Evolutionary conservation across 768 basidiomycete genomes (phyloP).

Genomic region (Russula sp.): DNA sequence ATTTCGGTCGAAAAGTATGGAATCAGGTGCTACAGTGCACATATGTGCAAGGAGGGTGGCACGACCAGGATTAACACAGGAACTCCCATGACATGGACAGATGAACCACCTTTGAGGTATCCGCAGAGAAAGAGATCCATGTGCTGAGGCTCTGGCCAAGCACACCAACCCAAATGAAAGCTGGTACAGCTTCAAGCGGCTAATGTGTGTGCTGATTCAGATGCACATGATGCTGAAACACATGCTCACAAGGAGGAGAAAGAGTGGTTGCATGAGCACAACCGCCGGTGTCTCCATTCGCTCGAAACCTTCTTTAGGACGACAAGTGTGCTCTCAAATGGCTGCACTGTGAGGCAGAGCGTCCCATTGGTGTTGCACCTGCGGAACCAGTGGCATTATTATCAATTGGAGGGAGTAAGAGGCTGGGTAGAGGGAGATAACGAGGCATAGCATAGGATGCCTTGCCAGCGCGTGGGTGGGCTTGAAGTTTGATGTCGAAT

Average conservation of each 20-base stretch:
- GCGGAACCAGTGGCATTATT: constrained; percentile 61
- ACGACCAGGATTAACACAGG: background rate
- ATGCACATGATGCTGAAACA: constrained; percentile 81
- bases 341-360: constrained; percentile 73
- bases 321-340: constrained; percentile 81
- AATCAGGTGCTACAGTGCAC: constrained; percentile 21
- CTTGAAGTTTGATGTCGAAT: constrained; percentile 21
- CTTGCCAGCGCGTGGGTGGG: constrained; percentile 16
- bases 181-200: constrained; percentile 89
- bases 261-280: constrained; percentile 86
- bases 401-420: constrained; percentile 73
- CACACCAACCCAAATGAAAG: constrained; percentile 65
- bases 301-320: constrained; percentile 65
- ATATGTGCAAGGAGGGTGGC: background rate
- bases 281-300: constrained; percentile 63
- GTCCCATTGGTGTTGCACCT: constrained; percentile 66
- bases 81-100: constrained; percentile 11
- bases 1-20: constrained; percentile 50
- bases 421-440: background rate
- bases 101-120: constrained; percentile 21
- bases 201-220: constrained; percentile 94
- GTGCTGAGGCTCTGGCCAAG: constrained; percentile 40
- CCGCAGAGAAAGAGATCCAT: constrained; percentile 9
- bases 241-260: constrained; percentile 87
- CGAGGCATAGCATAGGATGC: background rate